Base-by-base conservation (phyloP, 257 asterid species). In the Penstemon barbatus region DNA sequence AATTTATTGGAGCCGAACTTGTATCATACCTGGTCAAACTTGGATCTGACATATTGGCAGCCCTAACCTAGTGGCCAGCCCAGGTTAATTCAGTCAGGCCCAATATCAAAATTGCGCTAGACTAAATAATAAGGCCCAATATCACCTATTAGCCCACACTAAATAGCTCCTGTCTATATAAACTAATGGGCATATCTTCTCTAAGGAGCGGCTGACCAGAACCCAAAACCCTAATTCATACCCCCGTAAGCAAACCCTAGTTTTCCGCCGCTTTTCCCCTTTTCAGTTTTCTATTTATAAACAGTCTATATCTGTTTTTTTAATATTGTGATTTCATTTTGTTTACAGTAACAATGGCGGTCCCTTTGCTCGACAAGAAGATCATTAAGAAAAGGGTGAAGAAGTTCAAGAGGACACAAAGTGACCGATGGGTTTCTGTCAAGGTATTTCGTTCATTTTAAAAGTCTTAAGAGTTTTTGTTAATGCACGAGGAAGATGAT, bases 361-460 rank as follows among this genome's bases (percentile, higher is more conserved):
- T 85, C 40, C 86, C 88, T 37, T 74, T 85, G 53, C 78, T 85
- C 38, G 75, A 68, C 45, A 82, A 82, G 74, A 70, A 71, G 7
- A 77, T 80, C 65, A 69, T 78, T 66, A 85, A 78, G 63, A 78
- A 78, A 33, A 72, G 86, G 53, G 82, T 80, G 42, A 85, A 85
- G 80, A 75, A 85, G 37, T 80, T 85, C 77, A 80, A 82, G 84
- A 82, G 87, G 4, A 25, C 80, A 0, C 84, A 75, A 70, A 82
- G 86, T 57, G 87, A 85, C 38, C 78, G 86, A 48, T 80, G 72
- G 12, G 74, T 72, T 42, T 80, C 85, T 11, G 85, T 85, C 37
- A 80, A 85, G 83, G 90, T 85, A 71, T 25, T 25, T 25, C 33
- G 2, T 25, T 25, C 33, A 25, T 25, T 25, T 25, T 25, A 25